Evolutionary conservation across 2,329 filamentous ascomycete species (phyloP).

Genomic region (Aspergillus puulaauensis): DNA sequence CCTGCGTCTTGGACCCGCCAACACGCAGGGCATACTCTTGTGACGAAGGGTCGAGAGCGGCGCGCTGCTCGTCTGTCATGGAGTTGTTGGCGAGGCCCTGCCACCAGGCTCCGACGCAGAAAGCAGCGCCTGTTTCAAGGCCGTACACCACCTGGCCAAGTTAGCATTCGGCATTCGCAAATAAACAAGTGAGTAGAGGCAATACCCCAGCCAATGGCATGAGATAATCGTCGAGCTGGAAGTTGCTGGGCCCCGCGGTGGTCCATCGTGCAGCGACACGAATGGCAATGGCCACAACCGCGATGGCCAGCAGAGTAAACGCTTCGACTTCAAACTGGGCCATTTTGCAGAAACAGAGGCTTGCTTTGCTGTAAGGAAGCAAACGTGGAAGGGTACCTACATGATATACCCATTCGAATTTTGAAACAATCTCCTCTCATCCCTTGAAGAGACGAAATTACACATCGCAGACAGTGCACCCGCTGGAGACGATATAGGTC

Average conservation of each 20-base stretch:
- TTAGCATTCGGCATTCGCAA: neutral
- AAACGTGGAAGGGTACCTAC: neutral
- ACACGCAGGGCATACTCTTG: conserved; percentile 52
- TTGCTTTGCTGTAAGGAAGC: too few relatives aligned
- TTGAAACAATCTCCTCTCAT: too few relatives aligned
- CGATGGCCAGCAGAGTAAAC: conserved; percentile 53
- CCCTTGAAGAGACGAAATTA: neutral
- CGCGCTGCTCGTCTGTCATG: conserved; percentile 55
- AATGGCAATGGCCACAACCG: conserved; percentile 50
- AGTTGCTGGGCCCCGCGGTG: conserved; percentile 49
- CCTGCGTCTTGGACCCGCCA: conserved; percentile 53
- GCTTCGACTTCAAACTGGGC: conserved; percentile 45
- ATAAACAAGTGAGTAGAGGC: neutral
- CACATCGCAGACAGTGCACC: neutral
- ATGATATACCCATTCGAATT: neutral
- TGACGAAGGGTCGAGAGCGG: conserved; percentile 43
- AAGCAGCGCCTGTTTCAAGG: conserved; percentile 51
- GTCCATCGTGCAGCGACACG: conserved; percentile 52
- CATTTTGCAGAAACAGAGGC: conserved; percentile 4
- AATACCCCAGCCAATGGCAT: conserved; percentile 55
- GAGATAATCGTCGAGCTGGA: conserved; percentile 60
- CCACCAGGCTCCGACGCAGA: conserved; percentile 50
- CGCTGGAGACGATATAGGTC: neutral
- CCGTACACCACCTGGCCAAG: conserved; percentile 50
- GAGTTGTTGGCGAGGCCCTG: conserved; percentile 57